Conservation (phyloP, 495 filamentous ascomycete species). For the Mycothermus thermophilus region DNA sequence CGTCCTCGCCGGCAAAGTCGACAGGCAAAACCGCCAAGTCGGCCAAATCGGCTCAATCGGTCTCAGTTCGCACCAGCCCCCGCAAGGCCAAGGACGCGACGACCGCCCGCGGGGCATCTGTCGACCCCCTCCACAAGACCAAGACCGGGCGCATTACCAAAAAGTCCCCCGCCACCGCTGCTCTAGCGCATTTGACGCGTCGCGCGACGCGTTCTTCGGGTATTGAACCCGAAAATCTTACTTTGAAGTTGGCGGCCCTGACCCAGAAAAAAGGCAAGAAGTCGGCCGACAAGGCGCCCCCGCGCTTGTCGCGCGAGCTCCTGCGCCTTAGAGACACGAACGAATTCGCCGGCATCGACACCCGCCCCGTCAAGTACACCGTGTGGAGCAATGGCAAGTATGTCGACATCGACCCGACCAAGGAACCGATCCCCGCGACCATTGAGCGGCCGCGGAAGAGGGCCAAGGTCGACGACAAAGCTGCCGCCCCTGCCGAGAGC, state of each 20-base stretch:
- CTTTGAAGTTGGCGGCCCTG: constrained; percentile 30
- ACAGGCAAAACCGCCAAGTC: too few species aligned
- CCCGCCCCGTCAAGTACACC: constrained; percentile 31
- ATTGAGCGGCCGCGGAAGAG: constrained; percentile 28
- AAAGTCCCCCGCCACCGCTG: constrained; percentile 18
- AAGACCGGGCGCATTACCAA: constrained; percentile 14
- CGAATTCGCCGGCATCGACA: constrained; percentile 40
- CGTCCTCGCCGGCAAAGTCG: too few species aligned
- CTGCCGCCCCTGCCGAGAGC: too few species aligned
- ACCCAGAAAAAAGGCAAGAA: constrained; percentile 35
- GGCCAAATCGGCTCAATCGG: too few species aligned
- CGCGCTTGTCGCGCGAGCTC: constrained; percentile 33
- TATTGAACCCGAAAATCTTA: constrained; percentile 30
- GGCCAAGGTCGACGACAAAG: constrained; percentile 22
- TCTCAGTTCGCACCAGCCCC: too few species aligned
- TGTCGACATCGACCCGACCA: constrained; percentile 17
- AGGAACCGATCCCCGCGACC: constrained; percentile 11
- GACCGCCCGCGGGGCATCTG: too few species aligned
- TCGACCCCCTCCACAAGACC: constrained; percentile 25
- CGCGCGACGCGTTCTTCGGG: constrained; percentile 30
- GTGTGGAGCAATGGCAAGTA: constrained; percentile 45
- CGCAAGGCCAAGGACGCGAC: too few species aligned
- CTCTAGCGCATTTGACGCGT: constrained; percentile 22
- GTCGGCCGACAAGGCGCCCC: constrained; percentile 25
- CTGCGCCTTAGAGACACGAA: constrained; percentile 38